Conservation (phyloP, 768 basidiomycete species). For the Xanthoconium stramineum region DNA sequence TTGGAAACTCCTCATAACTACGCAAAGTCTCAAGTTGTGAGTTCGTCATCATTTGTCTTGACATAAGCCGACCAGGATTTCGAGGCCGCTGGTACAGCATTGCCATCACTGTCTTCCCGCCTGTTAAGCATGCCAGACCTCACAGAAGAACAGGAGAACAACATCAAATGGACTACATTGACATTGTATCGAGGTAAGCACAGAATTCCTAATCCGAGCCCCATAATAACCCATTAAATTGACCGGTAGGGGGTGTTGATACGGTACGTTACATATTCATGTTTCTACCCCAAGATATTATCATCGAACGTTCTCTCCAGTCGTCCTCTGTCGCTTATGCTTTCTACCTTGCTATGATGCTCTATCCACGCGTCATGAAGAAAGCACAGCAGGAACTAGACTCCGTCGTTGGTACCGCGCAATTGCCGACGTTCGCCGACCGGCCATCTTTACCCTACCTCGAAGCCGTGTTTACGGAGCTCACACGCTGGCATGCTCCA, state of each 20-base stretch:
- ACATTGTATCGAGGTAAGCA: slow-evolving; percentile 13
- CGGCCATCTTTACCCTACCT: slow-evolving; percentile 26
- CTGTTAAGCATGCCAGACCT: slow-evolving; percentile 5
- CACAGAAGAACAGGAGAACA: slow-evolving; percentile 14
- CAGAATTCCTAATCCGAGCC: background rate
- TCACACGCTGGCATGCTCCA: slow-evolving; percentile 20
- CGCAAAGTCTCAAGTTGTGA: slow-evolving; percentile 16
- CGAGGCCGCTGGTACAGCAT: slow-evolving; percentile 14
- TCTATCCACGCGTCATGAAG: slow-evolving; percentile 25
- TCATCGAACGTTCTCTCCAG: slow-evolving; percentile 3
- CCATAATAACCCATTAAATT: background rate
- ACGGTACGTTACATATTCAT: slow-evolving; percentile 13
- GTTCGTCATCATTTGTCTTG: background rate
- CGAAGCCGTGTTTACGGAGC: slow-evolving; percentile 25
- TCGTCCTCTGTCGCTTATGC: slow-evolving; percentile 7
- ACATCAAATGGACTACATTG: slow-evolving; percentile 15
- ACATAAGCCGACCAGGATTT: background rate
- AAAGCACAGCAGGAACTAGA: slow-evolving; percentile 29
- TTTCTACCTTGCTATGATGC: slow-evolving; percentile 28
- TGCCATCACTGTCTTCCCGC: slow-evolving; percentile 14
- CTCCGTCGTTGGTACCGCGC: slow-evolving; percentile 19
- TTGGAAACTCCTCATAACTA: slow-evolving; percentile 14
- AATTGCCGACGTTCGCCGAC: slow-evolving; percentile 25
- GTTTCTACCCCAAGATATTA: slow-evolving; percentile 16
- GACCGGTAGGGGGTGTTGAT: slow-evolving; percentile 22